Percentiles rank a stretch among this genome's conserved stretches.
phyloP scores from a whole-genome alignment of 305 asterid species.

The Fraxinus paxiana region DNA sequence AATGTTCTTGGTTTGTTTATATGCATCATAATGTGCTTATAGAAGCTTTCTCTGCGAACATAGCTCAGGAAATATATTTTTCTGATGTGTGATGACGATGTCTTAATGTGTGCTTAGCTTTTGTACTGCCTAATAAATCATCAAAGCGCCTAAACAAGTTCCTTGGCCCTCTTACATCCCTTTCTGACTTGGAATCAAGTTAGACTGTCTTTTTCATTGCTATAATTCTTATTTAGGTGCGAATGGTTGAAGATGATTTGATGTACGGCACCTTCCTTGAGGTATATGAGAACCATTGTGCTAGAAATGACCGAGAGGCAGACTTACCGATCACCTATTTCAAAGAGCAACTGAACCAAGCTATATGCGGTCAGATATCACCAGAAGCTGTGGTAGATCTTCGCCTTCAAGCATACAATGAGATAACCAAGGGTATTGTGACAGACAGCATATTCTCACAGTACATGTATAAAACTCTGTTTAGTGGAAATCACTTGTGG shows the following conservation, averaged over 20 bases:
- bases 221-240: conserved; percentile 57
- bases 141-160: not conserved
- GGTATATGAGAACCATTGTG: conserved; percentile 98
- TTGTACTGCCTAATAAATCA: not conserved
- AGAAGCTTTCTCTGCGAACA: not conserved
- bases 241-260: conserved; percentile 98
- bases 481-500: conserved; percentile 90
- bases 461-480: conserved; percentile 90
- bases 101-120: conserved; percentile 1
- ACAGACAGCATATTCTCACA: conserved; percentile 93
- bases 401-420: conserved; percentile 88
- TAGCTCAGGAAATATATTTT: not conserved
- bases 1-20: not conserved
- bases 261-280: conserved; percentile 96
- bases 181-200: conserved; percentile 14
- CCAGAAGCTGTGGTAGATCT: conserved; percentile 97
- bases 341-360: conserved; percentile 96
- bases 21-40: not conserved
- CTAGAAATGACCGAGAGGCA: conserved; percentile 90
- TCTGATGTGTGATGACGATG: conserved; percentile 2
- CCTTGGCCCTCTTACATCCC: not conserved
- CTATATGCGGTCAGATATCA: conserved; percentile 86
- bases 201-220: not conserved
- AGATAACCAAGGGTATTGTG: conserved; percentile 73
- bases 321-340: conserved; percentile 84